Percentiles rank a stretch among this genome's conserved stretches.
phyloP scores from a whole-genome alignment of 2,329 filamentous ascomycete species.

The Botrytis sinoallii region DNA sequence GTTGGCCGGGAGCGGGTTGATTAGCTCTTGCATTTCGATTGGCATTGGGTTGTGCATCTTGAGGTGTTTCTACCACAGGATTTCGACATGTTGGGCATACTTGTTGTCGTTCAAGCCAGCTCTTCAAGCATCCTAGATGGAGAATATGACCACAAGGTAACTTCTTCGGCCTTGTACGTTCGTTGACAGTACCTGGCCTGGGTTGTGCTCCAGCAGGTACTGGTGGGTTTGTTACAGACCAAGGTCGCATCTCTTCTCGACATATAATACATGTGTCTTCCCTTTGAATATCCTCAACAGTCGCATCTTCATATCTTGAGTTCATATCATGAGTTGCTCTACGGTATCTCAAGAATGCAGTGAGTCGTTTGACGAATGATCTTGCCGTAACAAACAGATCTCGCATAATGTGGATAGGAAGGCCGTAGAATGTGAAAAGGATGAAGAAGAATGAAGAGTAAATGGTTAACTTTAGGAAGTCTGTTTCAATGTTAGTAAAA shows the following conservation, averaged over 20 bases:
- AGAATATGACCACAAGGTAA: conserved; percentile 94
- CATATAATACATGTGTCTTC: conserved; percentile 98
- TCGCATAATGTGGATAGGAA: conserved; percentile 94
- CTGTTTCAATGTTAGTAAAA: conserved; percentile 43
- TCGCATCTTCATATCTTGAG: conserved; percentile 83
- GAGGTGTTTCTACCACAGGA: conserved; percentile 61
- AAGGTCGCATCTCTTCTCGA: conserved; percentile 89
- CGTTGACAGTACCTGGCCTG: conserved; percentile 55
- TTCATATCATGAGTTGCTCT: conserved; percentile 95
- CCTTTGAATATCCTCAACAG: conserved; percentile 73
- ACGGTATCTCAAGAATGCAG: conserved; percentile 83
- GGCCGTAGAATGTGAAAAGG: conserved; percentile 86
- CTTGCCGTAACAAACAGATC: conserved; percentile 92
- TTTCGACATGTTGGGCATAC: conserved; percentile 92
- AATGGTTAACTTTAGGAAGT: conserved; percentile 86
- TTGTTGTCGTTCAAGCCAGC: conserved; percentile 96
- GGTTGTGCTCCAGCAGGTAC: conserved; percentile 38
- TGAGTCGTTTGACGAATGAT: conserved; percentile 86
- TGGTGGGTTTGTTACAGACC: conserved; percentile 52
- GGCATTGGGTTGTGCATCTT: conserved; percentile 31
- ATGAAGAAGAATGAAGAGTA: conserved; percentile 93
- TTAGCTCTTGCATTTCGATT: conserved; percentile 23
- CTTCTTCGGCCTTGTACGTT: conserved; percentile 88
- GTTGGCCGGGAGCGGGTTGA: conserved; percentile 39
- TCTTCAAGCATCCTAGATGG: conserved; percentile 90